A percentile compares a stretch with the other conserved stretches of the same genome.
phyloP scores from a whole-genome alignment of 495 filamentous ascomycete genomes.

The Neurospora tetrasperma region DNA sequence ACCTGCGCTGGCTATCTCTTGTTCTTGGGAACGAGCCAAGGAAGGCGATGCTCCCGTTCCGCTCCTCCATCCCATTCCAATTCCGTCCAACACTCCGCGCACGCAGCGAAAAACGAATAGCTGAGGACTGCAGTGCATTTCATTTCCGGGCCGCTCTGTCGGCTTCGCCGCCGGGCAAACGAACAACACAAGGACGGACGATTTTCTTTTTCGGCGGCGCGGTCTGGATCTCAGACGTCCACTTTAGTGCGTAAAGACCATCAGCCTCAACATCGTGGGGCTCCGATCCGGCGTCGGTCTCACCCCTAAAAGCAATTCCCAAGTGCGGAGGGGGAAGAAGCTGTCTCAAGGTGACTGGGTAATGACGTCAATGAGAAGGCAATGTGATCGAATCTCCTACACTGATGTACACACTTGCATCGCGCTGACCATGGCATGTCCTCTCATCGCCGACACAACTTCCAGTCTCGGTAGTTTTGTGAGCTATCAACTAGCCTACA shows the following conservation, averaged over 20 bases:
- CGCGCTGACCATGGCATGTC: not conserved
- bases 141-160: not conserved
- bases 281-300: not conserved
- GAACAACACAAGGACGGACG: not conserved
- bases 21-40: not conserved
- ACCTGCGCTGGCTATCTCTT: not conserved
- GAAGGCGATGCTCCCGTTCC: not conserved
- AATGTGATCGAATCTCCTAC: not conserved
- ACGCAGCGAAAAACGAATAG: not conserved
- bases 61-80: not conserved
- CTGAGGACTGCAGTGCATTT: not conserved
- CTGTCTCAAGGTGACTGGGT: not conserved
- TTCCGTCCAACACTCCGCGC: not conserved
- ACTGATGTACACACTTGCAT: not conserved
- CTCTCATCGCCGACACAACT: not conserved
- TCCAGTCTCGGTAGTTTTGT: not conserved
- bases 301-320: not conserved
- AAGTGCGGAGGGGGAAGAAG: not conserved
- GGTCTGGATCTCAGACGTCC: not conserved
- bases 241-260: not conserved
- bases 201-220: not conserved
- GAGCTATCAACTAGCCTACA: not conserved
- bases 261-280: not conserved
- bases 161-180: not conserved
- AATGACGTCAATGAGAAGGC: not conserved